Evolutionary conservation across 2,329 filamentous ascomycete genomes (phyloP).

Genomic region (Colletotrichum horii): DNA sequence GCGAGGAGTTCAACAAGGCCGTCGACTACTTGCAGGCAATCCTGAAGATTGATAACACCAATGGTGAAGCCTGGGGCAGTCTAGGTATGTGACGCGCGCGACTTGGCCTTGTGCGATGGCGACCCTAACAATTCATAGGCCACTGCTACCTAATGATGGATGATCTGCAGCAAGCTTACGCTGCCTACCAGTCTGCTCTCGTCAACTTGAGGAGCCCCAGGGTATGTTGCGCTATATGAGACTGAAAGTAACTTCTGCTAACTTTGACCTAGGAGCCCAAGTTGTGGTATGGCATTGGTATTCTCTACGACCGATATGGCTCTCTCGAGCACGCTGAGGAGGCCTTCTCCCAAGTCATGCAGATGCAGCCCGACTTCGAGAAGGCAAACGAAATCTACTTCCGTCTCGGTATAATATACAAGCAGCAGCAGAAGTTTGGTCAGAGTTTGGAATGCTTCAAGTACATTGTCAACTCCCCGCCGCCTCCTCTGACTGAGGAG

Average conservation of each 20-base stretch:
- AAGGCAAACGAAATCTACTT: constrained; percentile 99
- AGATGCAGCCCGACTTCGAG: constrained; percentile 96
- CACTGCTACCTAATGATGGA: constrained; percentile 99
- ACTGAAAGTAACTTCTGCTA: constrained; percentile 19
- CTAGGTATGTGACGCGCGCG: constrained; percentile 66
- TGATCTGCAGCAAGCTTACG: constrained; percentile 94
- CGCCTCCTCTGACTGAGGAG: constrained; percentile 90
- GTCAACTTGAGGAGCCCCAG: constrained; percentile 94
- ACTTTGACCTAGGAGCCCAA: constrained; percentile 76
- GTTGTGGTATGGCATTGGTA: constrained; percentile 98
- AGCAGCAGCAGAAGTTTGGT: constrained; percentile 92
- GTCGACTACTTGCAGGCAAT: constrained; percentile 93
- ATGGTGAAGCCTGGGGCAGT: constrained; percentile 96
- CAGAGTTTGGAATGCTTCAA: constrained; percentile 99
- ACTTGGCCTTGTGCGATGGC: neutral
- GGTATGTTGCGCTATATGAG: constrained; percentile 52
- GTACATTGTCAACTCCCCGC: constrained; percentile 94
- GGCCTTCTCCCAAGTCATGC: constrained; percentile 98
- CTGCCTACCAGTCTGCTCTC: constrained; percentile 92
- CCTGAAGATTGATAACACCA: constrained; percentile 84
- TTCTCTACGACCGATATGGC: constrained; percentile 94
- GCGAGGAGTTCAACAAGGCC: constrained; percentile 92
- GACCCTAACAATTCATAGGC: constrained; percentile 57
- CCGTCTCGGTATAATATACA: constrained; percentile 98
- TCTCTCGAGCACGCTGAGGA: constrained; percentile 97